A percentile compares a stretch with the other conserved stretches of the same genome.
Conservation (phyloP, 805 yeast genomes). For the Kluyveromyces lactis region DNA sequence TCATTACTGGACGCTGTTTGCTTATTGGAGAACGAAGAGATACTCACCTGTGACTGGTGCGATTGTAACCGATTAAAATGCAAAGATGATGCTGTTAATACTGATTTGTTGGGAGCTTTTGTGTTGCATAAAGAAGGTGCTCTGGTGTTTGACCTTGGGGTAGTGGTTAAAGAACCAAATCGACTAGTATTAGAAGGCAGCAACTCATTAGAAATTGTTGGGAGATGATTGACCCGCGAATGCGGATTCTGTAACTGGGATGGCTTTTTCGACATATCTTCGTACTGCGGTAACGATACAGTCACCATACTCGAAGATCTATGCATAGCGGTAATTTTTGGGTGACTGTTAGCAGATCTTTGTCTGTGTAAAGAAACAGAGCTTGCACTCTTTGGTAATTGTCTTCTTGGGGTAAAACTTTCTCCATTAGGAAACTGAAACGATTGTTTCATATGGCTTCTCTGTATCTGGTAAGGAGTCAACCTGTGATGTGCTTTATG, state of each 20-base stretch:
- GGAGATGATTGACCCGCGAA: neutral
- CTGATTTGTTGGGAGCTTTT: neutral
- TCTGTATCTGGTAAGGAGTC: conserved; percentile 26
- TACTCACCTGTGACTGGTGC: conserved; percentile 1
- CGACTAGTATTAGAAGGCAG: too few relatives aligned
- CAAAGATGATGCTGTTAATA: neutral
- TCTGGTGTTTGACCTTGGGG: neutral
- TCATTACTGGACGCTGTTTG: conserved; percentile 2
- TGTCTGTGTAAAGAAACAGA: neutral
- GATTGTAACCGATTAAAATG: neutral
- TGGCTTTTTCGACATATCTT: neutral
- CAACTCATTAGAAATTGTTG: neutral
- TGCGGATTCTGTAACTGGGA: neutral
- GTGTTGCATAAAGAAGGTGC: neutral
- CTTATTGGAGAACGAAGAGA: conserved; percentile 1
- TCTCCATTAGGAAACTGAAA: conserved; percentile 29
- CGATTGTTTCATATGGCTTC: conserved; percentile 21
- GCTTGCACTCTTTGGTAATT: conserved; percentile 2
- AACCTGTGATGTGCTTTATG: conserved; percentile 6
- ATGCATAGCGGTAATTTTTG: neutral
- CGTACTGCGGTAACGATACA: neutral
- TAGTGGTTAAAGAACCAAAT: neutral
- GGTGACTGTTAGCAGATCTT: neutral
- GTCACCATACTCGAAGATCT: conserved; percentile 4
- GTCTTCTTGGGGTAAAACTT: conserved; percentile 23